Percentiles rank a stretch among this genome's conserved stretches.
phyloP scores from a whole-genome alignment of 2,329 filamentous ascomycete genomes.

The Ascochyta rabiei region DNA sequence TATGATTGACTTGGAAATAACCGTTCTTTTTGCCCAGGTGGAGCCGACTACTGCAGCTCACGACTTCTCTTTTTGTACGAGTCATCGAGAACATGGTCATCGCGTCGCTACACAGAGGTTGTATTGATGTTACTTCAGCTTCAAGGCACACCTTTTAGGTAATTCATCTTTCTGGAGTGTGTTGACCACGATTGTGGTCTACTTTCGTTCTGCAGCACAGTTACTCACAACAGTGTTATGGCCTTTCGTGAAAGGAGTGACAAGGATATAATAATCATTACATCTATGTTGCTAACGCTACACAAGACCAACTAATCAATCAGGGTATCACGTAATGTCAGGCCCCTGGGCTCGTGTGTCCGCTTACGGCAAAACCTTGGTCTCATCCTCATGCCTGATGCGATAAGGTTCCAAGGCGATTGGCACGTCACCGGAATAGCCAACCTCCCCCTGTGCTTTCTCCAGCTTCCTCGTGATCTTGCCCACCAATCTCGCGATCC shows the following conservation, averaged over 20 bases:
- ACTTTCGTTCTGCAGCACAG: too few species aligned
- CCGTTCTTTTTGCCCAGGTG: too few species aligned
- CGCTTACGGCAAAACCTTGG: slow-evolving; percentile 45
- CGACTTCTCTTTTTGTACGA: too few species aligned
- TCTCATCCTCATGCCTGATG: slow-evolving; percentile 37
- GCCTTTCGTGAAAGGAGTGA: neutral
- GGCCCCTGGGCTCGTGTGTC: neutral
- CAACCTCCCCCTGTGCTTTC: slow-evolving; percentile 57
- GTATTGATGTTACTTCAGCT: too few species aligned
- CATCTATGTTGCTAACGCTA: neutral
- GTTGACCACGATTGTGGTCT: too few species aligned
- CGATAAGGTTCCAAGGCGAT: slow-evolving; percentile 51
- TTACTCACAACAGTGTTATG: too few species aligned
- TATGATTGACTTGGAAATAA: too few species aligned
- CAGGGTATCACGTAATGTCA: slow-evolving; percentile 21
- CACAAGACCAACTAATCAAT: neutral
- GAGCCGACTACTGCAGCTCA: too few species aligned
- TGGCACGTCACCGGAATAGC: slow-evolving; percentile 57
- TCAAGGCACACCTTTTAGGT: too few species aligned
- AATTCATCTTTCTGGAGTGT: too few species aligned
- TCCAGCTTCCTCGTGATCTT: slow-evolving; percentile 58
- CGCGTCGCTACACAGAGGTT: too few species aligned
- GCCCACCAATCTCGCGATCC: slow-evolving; percentile 61
- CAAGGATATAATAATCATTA: neutral
- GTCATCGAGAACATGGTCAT: too few species aligned